These are phyloP conservation scores for Flammula alnicola DNA, from an alignment of 1,284 basidiomycete genomes.

Conservation along the genomic window DNA sequence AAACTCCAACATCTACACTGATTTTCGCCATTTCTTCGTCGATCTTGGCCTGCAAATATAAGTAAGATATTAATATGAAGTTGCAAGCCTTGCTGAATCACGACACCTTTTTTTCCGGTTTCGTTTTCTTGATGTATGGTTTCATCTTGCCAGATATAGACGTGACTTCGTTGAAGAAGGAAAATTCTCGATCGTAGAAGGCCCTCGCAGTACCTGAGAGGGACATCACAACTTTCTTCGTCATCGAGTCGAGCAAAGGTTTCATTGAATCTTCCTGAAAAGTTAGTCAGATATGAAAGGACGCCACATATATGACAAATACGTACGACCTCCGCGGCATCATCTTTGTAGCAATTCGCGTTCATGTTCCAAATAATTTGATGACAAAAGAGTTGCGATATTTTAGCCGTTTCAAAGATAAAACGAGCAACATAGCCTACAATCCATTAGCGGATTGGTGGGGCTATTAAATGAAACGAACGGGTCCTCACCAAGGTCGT, in stretches of 20 bases:
- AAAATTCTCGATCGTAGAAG: constrained; percentile 96
- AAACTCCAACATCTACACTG: constrained; percentile 90
- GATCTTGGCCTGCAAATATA: constrained; percentile 82
- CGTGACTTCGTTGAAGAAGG: constrained; percentile 96
- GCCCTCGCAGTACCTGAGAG: constrained; percentile 89
- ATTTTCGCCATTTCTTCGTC: constrained; percentile 99
- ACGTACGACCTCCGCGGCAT: constrained; percentile 80
- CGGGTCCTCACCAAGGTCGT: constrained; percentile 72
- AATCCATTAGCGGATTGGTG: not conserved
- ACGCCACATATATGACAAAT: not conserved
- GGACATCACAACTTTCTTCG: constrained; percentile 79
- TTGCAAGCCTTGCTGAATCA: not conserved
- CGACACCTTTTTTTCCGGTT: constrained; percentile 93
- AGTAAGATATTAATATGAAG: constrained; percentile 3
- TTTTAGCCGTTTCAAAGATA: constrained; percentile 97
- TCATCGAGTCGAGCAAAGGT: constrained; percentile 90
- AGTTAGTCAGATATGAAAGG: constrained; percentile 3
- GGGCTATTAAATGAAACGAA: not conserved
- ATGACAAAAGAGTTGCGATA: constrained; percentile 98
- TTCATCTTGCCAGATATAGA: constrained; percentile 98
- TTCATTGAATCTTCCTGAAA: constrained; percentile 92
- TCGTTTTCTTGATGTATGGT: constrained; percentile 95
- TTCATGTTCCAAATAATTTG: constrained; percentile 99
- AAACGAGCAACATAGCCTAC: constrained; percentile 93
- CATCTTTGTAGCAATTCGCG: constrained; percentile 96